Evolutionary conservation across 306 rosid genomes (phyloP).

Genomic region (Mimosa pudica): DNA sequence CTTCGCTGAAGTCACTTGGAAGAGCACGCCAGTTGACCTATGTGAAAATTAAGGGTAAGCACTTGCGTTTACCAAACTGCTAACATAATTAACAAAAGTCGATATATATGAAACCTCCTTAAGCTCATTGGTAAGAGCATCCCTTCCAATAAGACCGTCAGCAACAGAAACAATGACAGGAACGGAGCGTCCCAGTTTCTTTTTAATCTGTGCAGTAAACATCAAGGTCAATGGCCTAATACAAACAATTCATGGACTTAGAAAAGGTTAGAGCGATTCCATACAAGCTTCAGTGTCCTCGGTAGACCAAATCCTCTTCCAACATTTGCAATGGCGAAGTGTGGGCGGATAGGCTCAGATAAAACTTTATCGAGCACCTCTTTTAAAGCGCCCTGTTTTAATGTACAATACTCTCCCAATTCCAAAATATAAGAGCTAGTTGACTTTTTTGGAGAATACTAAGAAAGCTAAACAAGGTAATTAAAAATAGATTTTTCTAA

Average conservation of each 20-base stretch:
- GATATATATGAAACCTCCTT: constrained; percentile 56
- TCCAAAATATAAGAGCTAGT: too few species aligned
- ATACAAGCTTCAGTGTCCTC: constrained; percentile 51
- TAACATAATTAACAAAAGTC: constrained; percentile 6
- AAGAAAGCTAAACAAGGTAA: too few species aligned
- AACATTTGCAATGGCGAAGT: constrained; percentile 60
- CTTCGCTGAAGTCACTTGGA: constrained; percentile 36
- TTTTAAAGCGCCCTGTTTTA: constrained; percentile 58
- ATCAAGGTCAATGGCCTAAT: constrained; percentile 22
- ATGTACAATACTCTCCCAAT: neutral
- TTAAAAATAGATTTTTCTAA: too few species aligned
- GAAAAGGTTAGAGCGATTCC: constrained; percentile 3
- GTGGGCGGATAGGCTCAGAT: constrained; percentile 73
- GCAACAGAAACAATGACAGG: constrained; percentile 57
- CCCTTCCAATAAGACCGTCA: constrained; percentile 69
- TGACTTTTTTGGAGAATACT: too few species aligned
- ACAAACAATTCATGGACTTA: neutral
- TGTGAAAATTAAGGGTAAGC: constrained; percentile 24
- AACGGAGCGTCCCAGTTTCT: constrained; percentile 46
- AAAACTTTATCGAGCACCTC: constrained; percentile 66
- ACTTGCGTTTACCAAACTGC: constrained; percentile 23
- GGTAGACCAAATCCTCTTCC: constrained; percentile 50
- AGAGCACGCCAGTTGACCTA: constrained; percentile 60
- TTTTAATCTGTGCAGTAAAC: constrained; percentile 44
- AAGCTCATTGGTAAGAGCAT: constrained; percentile 55